Percentiles rank a stretch among this genome's conserved stretches.
These are phyloP conservation scores for Aspergillus intermedius DNA, from an alignment of 2,329 filamentous ascomycete genomes.

Conservation along the genomic window DNA sequence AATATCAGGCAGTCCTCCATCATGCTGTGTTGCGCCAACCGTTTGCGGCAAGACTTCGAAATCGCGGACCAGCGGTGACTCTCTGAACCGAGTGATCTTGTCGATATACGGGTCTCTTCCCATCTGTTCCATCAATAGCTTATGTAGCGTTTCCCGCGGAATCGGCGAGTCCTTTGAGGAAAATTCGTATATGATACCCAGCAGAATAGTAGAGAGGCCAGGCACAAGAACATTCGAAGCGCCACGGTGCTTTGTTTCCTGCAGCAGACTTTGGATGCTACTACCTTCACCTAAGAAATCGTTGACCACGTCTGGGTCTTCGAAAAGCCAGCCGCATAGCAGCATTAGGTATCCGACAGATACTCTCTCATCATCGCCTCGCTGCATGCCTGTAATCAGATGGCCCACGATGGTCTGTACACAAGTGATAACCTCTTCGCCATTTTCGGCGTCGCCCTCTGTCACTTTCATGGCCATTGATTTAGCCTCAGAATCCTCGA, in stretches of 20 bases:
- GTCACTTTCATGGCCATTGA: slow-evolving; percentile 70
- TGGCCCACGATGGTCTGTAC: slow-evolving; percentile 85
- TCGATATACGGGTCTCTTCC: slow-evolving; percentile 84
- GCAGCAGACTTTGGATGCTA: slow-evolving; percentile 79
- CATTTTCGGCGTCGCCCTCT: slow-evolving; percentile 80
- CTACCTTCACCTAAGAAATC: slow-evolving; percentile 89
- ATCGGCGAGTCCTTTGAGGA: slow-evolving; percentile 96
- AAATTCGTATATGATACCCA: slow-evolving; percentile 91
- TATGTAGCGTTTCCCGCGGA: slow-evolving; percentile 70
- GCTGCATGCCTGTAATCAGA: slow-evolving; percentile 70
- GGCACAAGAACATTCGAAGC: slow-evolving; percentile 62
- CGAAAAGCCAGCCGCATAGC: slow-evolving; percentile 82
- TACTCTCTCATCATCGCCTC: slow-evolving; percentile 70
- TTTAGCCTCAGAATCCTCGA: slow-evolving; percentile 74
- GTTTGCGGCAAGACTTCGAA: slow-evolving; percentile 80
- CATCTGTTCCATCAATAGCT: slow-evolving; percentile 67
- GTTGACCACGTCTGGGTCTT: slow-evolving; percentile 84
- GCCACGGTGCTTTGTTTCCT: slow-evolving; percentile 60
- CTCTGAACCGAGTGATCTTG: slow-evolving; percentile 68
- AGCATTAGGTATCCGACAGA: slow-evolving; percentile 84
- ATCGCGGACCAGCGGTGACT: slow-evolving; percentile 73
- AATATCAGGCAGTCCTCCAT: slow-evolving; percentile 63
- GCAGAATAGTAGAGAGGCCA: slow-evolving; percentile 74
- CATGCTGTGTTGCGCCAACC: slow-evolving; percentile 43
- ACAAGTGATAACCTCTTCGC: slow-evolving; percentile 91